Base-by-base conservation (phyloP, 306 rosid species). In the Hippophae rhamnoides region DNA sequence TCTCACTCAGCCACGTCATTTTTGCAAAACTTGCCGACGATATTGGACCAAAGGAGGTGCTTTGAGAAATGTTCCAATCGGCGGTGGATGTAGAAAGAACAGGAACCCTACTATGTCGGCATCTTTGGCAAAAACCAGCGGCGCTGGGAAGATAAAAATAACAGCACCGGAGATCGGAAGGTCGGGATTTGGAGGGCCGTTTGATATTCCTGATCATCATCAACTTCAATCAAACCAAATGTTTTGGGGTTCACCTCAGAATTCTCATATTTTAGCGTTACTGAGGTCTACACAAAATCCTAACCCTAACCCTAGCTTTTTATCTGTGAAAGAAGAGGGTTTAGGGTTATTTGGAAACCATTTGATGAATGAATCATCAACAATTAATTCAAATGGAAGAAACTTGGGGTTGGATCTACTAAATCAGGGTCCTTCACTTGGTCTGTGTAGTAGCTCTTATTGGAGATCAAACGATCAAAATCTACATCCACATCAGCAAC, bases 1-100 rank as follows among this genome's bases (percentile, higher is more conserved):
- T 74, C 94, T 90, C 67, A 87, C 97, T 31, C 97, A 90, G 79
- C 98, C 98, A 3, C 98, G 98, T 44, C 95, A 90, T 75, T 90
- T 90, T 81, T 90, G 98, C 81, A 90, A 90, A 79, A 85, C 96
- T 6, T 90, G 98, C 54, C 98, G 98, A 71, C 90, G 98, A 5
- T 90, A 90, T 72, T 90, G 98, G 94, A 85, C 94, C 43, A 82
- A 82, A 74, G 94, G 94, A 2, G 94, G 94, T 7, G 81, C 89
- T 27, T 86, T 85, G 42, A 58, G 94, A 51, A 82, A 85, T 42
- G 84, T 85, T 18, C 94, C 94, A 0, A 82, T 86, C 13, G 94
- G 94, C 1, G 89, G 94, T 1, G 89, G 94, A 9, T 82, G 89
- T 72, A 69, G 94, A 56, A 92, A 83, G 59, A 93, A 77, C 84